phyloP scores from a whole-genome alignment of 306 rosid species.

The Bauhinia variegata region DNA sequence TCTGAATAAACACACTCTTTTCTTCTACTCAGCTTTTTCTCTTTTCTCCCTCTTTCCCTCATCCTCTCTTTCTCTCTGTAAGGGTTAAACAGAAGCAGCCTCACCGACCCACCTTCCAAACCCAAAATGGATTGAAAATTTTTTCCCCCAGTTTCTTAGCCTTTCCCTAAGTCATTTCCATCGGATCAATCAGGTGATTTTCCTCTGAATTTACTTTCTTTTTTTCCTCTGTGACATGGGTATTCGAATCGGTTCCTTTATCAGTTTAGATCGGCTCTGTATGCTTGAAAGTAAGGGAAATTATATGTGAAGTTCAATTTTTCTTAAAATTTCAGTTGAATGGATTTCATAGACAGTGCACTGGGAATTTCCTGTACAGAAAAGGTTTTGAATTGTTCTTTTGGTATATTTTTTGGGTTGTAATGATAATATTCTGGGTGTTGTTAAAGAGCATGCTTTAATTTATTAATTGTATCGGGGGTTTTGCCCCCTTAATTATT shows the following conservation, averaged over 20 bases:
- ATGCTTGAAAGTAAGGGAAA: background rate
- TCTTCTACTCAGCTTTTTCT: background rate
- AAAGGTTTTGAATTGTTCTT: background rate
- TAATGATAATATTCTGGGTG: too few relatives aligned
- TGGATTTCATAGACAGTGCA: slow-evolving; percentile 13
- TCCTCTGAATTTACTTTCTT: background rate
- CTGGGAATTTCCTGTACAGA: slow-evolving; percentile 10
- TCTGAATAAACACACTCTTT: slow-evolving; percentile 22
- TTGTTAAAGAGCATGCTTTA: background rate
- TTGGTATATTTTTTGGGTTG: too few relatives aligned
- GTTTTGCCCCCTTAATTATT: slow-evolving; percentile 10
- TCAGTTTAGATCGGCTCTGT: slow-evolving; percentile 45
- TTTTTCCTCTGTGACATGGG: background rate
- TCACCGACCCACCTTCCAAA: background rate
- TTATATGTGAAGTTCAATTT: background rate
- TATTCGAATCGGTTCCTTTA: slow-evolving; percentile 16
- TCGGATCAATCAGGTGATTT: slow-evolving; percentile 32
- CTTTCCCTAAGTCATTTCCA: background rate
- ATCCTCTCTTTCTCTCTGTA: slow-evolving; percentile 16
- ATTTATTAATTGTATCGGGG: background rate
- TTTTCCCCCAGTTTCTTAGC: background rate
- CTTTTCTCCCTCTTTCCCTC: background rate
- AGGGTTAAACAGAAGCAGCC: slow-evolving; percentile 2
- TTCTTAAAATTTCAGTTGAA: background rate
- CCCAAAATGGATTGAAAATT: slow-evolving; percentile 31